Evolutionary conservation across 805 yeast genomes (phyloP), one percentile per base, ranked within the genome.

Genomic region (Ogataea glucozyma): DNA sequence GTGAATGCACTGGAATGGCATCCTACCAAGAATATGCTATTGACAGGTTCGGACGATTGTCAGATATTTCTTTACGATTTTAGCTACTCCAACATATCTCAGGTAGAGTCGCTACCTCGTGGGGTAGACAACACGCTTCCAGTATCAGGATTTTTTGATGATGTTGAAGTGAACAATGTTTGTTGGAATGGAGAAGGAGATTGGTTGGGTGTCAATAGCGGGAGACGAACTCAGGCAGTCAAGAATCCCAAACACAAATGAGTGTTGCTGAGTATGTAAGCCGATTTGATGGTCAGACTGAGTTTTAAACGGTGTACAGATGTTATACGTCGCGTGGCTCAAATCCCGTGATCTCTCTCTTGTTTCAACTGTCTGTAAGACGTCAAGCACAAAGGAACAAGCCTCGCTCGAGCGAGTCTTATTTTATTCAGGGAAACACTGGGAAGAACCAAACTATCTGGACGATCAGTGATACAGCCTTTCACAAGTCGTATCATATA

Each of bases 1-100:
- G 77, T 91, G 18, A 91, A 91, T 58, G 72, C 81, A 49, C 75
- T 90, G 13, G 65, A 73, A 40, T 91, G 97, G 97, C 91, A 90
- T 54, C 97, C 98, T 0, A 61, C 75, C 1, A 73, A 80, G 23
- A 81, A 84, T 47, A 61, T 75, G 21, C 62, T 91, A 14, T 53
- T 81, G 12, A 74, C 82, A 1, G 82, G 96, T 53, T 73, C 84
- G 53, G 83, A 83, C 66, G 85, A 81, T 62, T 78, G 93, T 60
- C 89, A 84, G 60, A 83, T 83, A 1, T 62, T 85, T 21, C 69
- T 80, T 13, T 83, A 89, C 83, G 89, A 85, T 57, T 63, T 83
- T 41, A 69, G 64, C 44, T 57, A 58, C 11, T 31, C 53, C 40
- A 58, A 52, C 7, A 18, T 18, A 3, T 16, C 26, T 30, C 38